Evolutionary conservation across 129 eudicot species (phyloP).

Genomic region (Flaveria brownii): DNA sequence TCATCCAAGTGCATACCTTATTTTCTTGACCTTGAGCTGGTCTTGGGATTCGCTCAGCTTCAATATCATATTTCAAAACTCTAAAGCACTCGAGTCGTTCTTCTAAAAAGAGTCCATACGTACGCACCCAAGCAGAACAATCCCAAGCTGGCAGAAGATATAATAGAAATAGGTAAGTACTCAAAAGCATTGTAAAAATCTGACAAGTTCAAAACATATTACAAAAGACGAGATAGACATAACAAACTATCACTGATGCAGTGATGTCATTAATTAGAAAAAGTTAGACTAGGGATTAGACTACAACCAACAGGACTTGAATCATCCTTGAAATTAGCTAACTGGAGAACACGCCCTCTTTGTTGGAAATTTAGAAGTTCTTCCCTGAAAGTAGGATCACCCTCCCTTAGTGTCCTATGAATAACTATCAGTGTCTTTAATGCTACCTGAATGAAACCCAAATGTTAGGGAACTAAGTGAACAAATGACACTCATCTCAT

Average conservation of each 20-base stretch:
- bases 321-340: slow-evolving; percentile 91
- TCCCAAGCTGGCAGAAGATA: slow-evolving; percentile 76
- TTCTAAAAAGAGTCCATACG: slow-evolving; percentile 87
- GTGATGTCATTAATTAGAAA: background rate
- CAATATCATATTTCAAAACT: slow-evolving; percentile 86
- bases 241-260: background rate
- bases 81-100: slow-evolving; percentile 94
- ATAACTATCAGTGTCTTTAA: slow-evolving; percentile 83
- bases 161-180: background rate
- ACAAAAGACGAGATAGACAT: background rate
- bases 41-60: slow-evolving; percentile 77
- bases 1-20: slow-evolving; percentile 49
- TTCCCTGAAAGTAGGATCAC: slow-evolving; percentile 94
- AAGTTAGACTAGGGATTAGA: slow-evolving; percentile 2
- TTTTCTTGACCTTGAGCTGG: slow-evolving; percentile 80
- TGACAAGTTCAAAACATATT: background rate
- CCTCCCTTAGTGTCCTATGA: slow-evolving; percentile 89
- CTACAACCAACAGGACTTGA: slow-evolving; percentile 84
- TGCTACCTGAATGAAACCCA: slow-evolving; percentile 63
- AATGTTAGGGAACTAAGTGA: background rate
- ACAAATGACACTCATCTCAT: too few species aligned
- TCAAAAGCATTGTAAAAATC: background rate
- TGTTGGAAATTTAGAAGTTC: slow-evolving; percentile 87
- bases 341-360: slow-evolving; percentile 78
- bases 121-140: slow-evolving; percentile 98